Percentiles rank a stretch among this genome's conserved stretches.
These are phyloP conservation scores for Macrotyloma uniflorum DNA, from an alignment of 306 rosid species.

Conservation along the genomic window DNA sequence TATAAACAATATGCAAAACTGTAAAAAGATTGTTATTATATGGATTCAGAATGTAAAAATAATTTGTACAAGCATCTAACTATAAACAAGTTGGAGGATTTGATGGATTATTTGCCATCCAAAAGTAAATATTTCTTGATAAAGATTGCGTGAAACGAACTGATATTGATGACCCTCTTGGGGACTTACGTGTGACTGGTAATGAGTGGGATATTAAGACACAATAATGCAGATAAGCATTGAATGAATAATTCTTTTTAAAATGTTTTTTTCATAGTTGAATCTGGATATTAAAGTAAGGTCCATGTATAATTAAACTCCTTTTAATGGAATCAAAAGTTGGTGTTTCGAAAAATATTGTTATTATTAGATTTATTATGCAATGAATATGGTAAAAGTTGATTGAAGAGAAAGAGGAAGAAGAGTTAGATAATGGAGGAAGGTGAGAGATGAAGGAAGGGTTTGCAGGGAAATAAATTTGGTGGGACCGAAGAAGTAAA, in stretches of 20 bases:
- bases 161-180: not conserved
- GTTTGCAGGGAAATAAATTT: conserved; percentile 9
- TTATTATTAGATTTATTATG: too few species aligned
- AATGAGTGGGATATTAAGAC: not conserved
- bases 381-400: too few species aligned
- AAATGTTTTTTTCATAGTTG: not conserved
- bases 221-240: not conserved
- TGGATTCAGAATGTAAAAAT: too few species aligned
- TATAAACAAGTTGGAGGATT: too few species aligned
- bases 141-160: not conserved
- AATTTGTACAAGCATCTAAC: too few species aligned
- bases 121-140: too few species aligned
- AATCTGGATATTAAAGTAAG: not conserved
- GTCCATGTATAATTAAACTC: not conserved
- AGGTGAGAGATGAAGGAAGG: not conserved
- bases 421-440: not conserved
- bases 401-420: too few species aligned
- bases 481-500: not conserved
- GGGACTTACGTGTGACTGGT: not conserved
- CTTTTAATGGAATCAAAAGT: not conserved
- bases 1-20: too few species aligned
- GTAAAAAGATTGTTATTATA: too few species aligned
- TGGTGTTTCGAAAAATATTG: too few species aligned
- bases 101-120: too few species aligned
- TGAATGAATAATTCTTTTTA: not conserved